Conservation (phyloP, 1,284 basidiomycete species). For the Pseudozyma sp. region DNA sequence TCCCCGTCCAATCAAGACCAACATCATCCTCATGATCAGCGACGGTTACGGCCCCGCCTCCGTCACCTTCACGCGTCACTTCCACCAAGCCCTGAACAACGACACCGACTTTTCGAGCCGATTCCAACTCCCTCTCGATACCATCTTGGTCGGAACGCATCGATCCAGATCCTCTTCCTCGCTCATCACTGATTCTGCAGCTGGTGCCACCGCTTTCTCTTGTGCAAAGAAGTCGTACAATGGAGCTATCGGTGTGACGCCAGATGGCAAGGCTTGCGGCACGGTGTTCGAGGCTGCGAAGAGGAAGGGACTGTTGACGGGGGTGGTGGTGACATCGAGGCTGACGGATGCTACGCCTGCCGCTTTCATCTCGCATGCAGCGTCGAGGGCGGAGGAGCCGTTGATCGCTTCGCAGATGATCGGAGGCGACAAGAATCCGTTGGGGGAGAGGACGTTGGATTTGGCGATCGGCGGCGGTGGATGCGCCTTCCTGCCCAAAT, state of each 20-base stretch:
- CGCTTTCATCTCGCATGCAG: conserved; percentile 68
- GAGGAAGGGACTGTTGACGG: conserved; percentile 66
- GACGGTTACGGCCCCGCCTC: conserved; percentile 69
- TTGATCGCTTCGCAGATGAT: conserved; percentile 50
- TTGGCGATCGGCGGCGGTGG: conserved; percentile 69
- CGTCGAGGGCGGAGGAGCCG: conserved; percentile 47
- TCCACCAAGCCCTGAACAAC: conserved; percentile 59
- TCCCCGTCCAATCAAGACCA: conserved; percentile 49
- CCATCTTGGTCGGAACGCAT: conserved; percentile 66
- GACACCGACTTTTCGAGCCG: conserved; percentile 32
- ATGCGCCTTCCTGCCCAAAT: conserved; percentile 68
- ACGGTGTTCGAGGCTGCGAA: conserved; percentile 70
- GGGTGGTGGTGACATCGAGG: conserved; percentile 67
- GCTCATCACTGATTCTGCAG: conserved; percentile 69
- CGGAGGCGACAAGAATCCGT: conserved; percentile 37
- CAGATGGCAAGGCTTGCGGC: conserved; percentile 61
- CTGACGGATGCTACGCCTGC: conserved; percentile 68
- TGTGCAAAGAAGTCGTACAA: conserved; percentile 69
- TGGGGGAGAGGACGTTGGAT: conserved; percentile 58
- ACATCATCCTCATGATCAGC: conserved; percentile 69
- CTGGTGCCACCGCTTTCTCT: conserved; percentile 69
- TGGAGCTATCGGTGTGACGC: conserved; percentile 68
- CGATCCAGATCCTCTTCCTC: conserved; percentile 66
- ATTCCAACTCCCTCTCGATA: conserved; percentile 64
- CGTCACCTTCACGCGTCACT: conserved; percentile 66